Base-by-base conservation (phyloP, 108 stramenopile genomes). In the Cyclotella distinguenda region DNA sequence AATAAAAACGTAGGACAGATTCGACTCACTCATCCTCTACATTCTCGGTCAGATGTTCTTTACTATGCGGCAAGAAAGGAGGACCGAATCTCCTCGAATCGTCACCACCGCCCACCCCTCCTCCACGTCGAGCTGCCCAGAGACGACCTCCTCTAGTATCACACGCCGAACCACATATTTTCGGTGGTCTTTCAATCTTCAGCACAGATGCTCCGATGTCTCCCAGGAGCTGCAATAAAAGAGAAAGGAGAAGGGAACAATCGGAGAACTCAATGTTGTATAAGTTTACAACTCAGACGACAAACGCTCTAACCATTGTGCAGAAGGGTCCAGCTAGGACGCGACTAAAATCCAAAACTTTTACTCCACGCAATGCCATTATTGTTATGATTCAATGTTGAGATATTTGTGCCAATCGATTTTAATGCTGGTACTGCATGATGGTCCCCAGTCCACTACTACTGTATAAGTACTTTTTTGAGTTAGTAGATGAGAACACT, bases 291-390 rank as follows among this genome's bases (percentile, higher is more conserved):
- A 44, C 32, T 60, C 16, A 1, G 3, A 33, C 21, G 61, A 46
- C 9, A 8, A 35, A 18, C 6, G 6, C 6, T 31, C 52, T 3
- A 28, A 62, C 39, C 77, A 76, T 75, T 22, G 77, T 82, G 25
- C 70, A 72, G 58, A 54, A 82, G 28, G 81, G 81, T 11, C 81
- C 81, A 19, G 81, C 81, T 8, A 82, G 76, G 45, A 82, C 66
- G 7, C 81, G 74, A 11, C 71, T 64, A 43, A 82, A 49, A 34
- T 82, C 81, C 15, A 82, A 57, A 21, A 82, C 77, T 26, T 72
- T 66, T 23, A 82, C 52, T 32, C 81, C 72, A 32, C 56, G 40
- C 18, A 82, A 56, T 34, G 81, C 66, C 56, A 75, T 59, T 1
- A 15, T 60, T 30, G 6, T 60, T 42, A 26, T 13, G 12, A 13